Conservation (phyloP, 2,329 filamentous ascomycete genomes). For the Penicillium griseofulvum region DNA sequence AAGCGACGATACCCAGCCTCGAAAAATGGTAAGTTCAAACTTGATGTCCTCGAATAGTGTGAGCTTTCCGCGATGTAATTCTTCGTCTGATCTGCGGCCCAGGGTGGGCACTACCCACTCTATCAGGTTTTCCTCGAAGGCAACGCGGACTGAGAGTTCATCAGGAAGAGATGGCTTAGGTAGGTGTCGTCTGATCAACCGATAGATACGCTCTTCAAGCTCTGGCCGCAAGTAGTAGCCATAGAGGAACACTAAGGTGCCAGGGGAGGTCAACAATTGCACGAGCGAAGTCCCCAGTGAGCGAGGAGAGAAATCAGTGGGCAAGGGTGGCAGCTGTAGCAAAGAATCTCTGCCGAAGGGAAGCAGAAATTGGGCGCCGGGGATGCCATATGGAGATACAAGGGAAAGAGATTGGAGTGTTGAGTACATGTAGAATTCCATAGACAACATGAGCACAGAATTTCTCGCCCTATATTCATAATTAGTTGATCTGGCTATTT, state of each 20-base stretch:
- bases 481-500: slow-evolving; percentile 14
- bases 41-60: slow-evolving; percentile 38
- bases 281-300: slow-evolving; percentile 28
- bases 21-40: slow-evolving; percentile 35
- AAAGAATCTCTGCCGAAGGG: slow-evolving; percentile 39
- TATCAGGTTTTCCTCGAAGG: slow-evolving; percentile 43
- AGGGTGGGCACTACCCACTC: slow-evolving; percentile 45
- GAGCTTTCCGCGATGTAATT: slow-evolving; percentile 37
- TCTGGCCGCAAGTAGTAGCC: slow-evolving; percentile 37
- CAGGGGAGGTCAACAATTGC: slow-evolving; percentile 35
- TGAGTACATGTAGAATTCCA: slow-evolving; percentile 45
- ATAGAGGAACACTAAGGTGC: slow-evolving; percentile 36
- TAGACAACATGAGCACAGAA: slow-evolving; percentile 37
- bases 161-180: slow-evolving; percentile 43
- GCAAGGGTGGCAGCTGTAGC: slow-evolving; percentile 33
- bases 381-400: slow-evolving; percentile 34
- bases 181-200: slow-evolving; percentile 40
- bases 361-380: slow-evolving; percentile 32
- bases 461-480: slow-evolving; percentile 31
- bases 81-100: slow-evolving; percentile 42
- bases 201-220: slow-evolving; percentile 41
- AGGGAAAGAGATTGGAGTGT: slow-evolving; percentile 44
- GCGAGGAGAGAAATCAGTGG: slow-evolving; percentile 26
- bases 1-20: slow-evolving; percentile 32
- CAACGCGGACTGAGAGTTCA: slow-evolving; percentile 43